phyloP scores from a whole-genome alignment of 148 eudicot genomes.

The Fallopia convolvulus region DNA sequence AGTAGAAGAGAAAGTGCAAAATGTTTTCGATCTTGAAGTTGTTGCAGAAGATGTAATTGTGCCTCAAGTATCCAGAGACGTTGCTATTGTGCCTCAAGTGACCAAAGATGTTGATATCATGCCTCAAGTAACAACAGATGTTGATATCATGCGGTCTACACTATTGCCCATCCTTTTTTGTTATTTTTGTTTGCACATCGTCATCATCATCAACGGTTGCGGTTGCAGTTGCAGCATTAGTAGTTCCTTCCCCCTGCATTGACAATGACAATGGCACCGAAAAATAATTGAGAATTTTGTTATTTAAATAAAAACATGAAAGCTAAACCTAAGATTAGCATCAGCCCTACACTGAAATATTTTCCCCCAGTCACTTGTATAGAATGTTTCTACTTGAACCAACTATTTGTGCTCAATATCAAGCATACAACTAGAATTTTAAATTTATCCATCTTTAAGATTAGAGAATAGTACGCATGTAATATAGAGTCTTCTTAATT shows the following conservation, averaged over 20 bases:
- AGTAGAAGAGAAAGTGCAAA: constrained; percentile 17
- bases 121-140: neutral
- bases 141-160: neutral
- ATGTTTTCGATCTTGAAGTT: constrained; percentile 27
- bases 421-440: neutral
- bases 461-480: no score
- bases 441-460: no score
- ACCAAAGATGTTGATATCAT: constrained; percentile 15
- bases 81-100: constrained; percentile 10
- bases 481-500: no score
- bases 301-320: neutral
- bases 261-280: neutral
- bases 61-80: constrained; percentile 25
- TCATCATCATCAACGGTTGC: no score
- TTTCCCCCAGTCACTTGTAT: neutral
- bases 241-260: neutral
- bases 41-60: constrained; percentile 21
- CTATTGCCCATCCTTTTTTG: neutral
- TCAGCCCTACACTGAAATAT: neutral
- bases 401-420: neutral
- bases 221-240: neutral
- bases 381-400: neutral
- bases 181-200: neutral
- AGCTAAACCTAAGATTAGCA: neutral
- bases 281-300: no score